Evolutionary conservation across 1,139 yeast genomes (phyloP), one percentile per base, ranked within the genome.

Genomic region (Pichiaceae sp.): DNA sequence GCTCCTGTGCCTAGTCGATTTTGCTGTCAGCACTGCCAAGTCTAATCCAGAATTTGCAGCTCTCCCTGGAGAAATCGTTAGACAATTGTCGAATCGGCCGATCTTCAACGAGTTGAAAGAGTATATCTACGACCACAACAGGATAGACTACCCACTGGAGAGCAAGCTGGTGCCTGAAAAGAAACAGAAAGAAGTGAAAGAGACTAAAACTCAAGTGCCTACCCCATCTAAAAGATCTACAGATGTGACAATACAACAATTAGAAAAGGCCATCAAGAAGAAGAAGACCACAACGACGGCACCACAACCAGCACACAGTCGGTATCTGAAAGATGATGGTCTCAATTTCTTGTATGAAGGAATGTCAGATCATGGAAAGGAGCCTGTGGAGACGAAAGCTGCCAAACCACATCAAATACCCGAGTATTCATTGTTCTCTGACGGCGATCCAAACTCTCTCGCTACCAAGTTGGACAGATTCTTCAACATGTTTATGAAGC

Each of bases 1-100:
- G 31, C 36, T 46, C 7, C 32, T 52, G 9, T 47, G 51, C 27
- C 14, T 52, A 17, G 41, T 52, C 29, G 56, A 52, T 40, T 47
- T 47, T 18, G 27, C 42, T 34, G 38, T 50, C 4, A 43, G 43
- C 25, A 35, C 49, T 19, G 45, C 51, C 3, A 44, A 43, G 25
- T 35, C 41, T 24, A 48, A 52, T 33, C 36, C 49, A 2, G 35
- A 34, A 7, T 50, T 49, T 31, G 37, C 38, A 3, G 34, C 38
- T 15, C 36, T 52, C 12, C 54, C 54, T 1, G 47, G 43, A 35
- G 54, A 48, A 12, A 28, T 50, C 3, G 28, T 48, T 7, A 27
- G 32, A 4, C 38, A 33, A 5, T 20, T 47, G 4, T n/a, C 36
- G 2, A 32, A 38, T 3, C 19, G 33, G 3, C 33, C 43, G 4